A percentile compares a stretch with the other conserved stretches of the same genome.
Conservation (phyloP, 139 green algal genomes). For the Eudorina sp. region DNA sequence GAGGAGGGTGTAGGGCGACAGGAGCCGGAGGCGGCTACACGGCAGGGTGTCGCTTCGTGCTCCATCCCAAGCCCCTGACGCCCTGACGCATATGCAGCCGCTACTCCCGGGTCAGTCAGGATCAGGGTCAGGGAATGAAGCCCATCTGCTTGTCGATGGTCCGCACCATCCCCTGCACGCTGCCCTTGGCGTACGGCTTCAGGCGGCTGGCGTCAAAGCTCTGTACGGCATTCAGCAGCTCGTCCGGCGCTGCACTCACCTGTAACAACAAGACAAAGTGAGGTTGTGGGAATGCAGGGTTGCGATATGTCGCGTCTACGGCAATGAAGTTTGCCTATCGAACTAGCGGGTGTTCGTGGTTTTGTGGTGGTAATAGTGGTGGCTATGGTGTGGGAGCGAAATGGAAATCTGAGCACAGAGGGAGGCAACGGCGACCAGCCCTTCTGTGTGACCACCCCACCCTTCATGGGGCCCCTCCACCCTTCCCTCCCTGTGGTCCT, state of each 20-base stretch:
- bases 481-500: background rate
- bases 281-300: background rate
- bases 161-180: conserved; percentile 62
- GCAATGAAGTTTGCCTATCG: background rate
- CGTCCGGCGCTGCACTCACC: conserved; percentile 61
- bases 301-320: background rate
- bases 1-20: too few species aligned
- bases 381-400: too few species aligned
- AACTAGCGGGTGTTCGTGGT: background rate
- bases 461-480: too few species aligned
- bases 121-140: conserved; percentile 6
- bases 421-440: background rate
- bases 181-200: conserved; percentile 63
- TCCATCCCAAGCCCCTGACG: too few species aligned
- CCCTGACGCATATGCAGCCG: too few species aligned
- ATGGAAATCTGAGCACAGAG: too few species aligned
- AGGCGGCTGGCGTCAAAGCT: conserved; percentile 54
- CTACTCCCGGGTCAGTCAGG: too few species aligned
- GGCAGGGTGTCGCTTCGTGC: too few species aligned
- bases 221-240: conserved; percentile 62
- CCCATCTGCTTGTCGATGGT: conserved; percentile 50
- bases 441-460: too few species aligned
- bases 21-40: too few species aligned
- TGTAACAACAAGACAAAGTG: background rate
- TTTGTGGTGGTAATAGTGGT: background rate